phyloP scores from a whole-genome alignment of 441 rosid species.

The Syzygium malaccense region DNA sequence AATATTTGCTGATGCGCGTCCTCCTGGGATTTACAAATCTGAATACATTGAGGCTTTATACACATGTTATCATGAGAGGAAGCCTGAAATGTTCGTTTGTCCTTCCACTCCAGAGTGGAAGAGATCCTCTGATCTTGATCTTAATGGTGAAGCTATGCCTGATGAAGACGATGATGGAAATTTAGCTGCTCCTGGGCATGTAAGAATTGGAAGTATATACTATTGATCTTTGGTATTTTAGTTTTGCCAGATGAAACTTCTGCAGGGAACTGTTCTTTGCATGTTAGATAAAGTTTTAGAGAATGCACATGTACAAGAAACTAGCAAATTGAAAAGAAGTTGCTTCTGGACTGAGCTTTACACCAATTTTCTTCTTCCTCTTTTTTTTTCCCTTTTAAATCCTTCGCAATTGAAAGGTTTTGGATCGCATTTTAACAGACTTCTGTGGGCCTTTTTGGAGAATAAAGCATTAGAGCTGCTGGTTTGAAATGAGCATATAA shows the following conservation, averaged over 20 bases:
- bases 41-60: conserved; percentile 86
- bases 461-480: not conserved
- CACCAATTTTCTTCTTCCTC: not conserved
- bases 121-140: conserved; percentile 87
- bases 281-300: not conserved
- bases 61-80: conserved; percentile 85
- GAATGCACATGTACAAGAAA: not conserved
- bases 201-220: conserved; percentile 24
- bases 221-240: not conserved
- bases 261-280: not conserved
- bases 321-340: not conserved
- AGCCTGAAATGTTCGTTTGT: conserved; percentile 63
- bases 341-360: not conserved
- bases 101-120: conserved; percentile 99
- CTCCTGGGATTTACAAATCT: conserved; percentile 97
- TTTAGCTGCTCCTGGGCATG: conserved; percentile 54
- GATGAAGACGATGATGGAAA: conserved; percentile 85
- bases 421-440: not conserved
- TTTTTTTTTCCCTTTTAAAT: not conserved
- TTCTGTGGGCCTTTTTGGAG: not conserved
- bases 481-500: not conserved
- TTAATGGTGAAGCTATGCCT: conserved; percentile 96
- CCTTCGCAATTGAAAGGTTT: not conserved
- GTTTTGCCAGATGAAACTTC: not conserved
- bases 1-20: conserved; percentile 80